A percentile compares a stretch with the other conserved stretches of the same genome.
phyloP scores from a whole-genome alignment of 1,284 basidiomycete genomes.

The Sanghuangporus baumii region DNA sequence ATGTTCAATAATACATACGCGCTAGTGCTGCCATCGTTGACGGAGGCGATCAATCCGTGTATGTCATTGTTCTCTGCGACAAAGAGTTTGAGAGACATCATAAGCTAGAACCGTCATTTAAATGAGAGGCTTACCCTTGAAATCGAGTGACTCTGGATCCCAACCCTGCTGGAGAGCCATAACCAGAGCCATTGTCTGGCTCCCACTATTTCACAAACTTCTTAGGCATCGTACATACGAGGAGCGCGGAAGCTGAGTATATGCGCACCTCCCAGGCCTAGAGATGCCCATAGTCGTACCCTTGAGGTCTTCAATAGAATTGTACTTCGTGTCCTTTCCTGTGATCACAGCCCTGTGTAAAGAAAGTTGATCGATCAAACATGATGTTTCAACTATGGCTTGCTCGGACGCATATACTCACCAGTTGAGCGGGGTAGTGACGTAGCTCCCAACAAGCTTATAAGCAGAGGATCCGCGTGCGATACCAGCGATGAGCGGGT shows the following conservation, averaged over 20 bases:
- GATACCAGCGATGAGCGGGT: constrained; percentile 89
- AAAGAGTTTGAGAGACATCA: not conserved
- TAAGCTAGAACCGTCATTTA: not conserved
- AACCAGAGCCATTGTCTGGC: constrained; percentile 92
- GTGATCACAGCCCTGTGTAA: constrained; percentile 82
- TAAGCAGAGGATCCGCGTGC: constrained; percentile 84
- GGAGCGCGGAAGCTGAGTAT: not conserved
- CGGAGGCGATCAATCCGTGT: constrained; percentile 82
- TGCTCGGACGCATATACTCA: constrained; percentile 25
- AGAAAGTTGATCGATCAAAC: not conserved
- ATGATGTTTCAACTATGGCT: not conserved
- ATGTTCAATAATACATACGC: constrained; percentile 35
- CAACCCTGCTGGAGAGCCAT: constrained; percentile 87
- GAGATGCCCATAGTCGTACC: constrained; percentile 88
- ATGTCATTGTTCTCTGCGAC: constrained; percentile 82
- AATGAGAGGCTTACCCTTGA: constrained; percentile 49
- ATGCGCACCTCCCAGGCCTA: constrained; percentile 67
- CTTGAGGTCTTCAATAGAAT: constrained; percentile 71
- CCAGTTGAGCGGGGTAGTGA: constrained; percentile 86
- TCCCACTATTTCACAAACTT: constrained; percentile 47
- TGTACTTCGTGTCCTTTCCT: constrained; percentile 70
- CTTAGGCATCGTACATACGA: not conserved
- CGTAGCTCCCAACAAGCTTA: constrained; percentile 91
- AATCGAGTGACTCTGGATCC: constrained; percentile 65
- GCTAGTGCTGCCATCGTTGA: constrained; percentile 80